phyloP scores from a whole-genome alignment of 805 yeast species.

The Myxozyma geophila region DNA sequence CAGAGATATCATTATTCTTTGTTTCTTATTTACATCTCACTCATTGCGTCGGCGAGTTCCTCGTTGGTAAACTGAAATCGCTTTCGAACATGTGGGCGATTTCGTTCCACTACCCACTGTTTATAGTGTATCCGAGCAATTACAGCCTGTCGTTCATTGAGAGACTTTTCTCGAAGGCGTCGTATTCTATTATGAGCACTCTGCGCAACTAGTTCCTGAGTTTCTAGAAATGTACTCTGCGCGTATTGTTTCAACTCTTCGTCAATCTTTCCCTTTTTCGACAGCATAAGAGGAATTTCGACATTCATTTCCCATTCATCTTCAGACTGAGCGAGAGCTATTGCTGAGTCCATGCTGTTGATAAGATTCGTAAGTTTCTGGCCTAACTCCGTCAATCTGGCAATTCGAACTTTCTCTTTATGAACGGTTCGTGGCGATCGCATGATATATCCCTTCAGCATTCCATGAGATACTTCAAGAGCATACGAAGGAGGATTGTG shows the following conservation, averaged over 20 bases:
- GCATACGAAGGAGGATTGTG: neutral
- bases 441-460: neutral
- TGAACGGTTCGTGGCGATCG: constrained; percentile 2
- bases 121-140: neutral
- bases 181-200: neutral
- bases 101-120: neutral
- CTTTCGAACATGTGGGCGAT: constrained; percentile 1
- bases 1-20: neutral
- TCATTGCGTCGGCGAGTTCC: constrained; percentile 1
- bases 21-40: constrained; percentile 1
- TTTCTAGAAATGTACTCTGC: neutral
- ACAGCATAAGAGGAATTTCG: neutral
- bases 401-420: neutral
- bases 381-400: neutral
- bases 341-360: neutral
- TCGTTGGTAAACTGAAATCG: neutral
- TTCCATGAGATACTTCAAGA: constrained; percentile 2
- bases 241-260: neutral
- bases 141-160: neutral
- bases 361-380: constrained; percentile 6
- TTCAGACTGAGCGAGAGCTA: constrained; percentile 3
- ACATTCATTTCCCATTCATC: constrained; percentile 9
- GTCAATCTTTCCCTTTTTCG: neutral
- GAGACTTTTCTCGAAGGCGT: neutral
- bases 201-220: neutral